Evolutionary conservation across 306 rosid species (phyloP), one percentile per base, ranked within the genome.

Genomic region (Quercus agrifolia): DNA sequence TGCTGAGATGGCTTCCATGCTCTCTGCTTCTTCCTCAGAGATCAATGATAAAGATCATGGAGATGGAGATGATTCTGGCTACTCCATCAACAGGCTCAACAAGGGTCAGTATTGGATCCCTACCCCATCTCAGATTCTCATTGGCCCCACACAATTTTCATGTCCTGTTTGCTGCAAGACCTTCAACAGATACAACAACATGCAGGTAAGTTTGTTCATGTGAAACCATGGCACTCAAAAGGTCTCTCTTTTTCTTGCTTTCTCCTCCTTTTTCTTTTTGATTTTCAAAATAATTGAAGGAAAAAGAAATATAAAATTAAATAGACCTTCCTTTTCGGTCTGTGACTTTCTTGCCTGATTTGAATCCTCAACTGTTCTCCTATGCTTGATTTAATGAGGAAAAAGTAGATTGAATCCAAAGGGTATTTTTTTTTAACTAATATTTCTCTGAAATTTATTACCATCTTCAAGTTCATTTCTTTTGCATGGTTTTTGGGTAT

Each of bases 71-170:
- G 86, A 78, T 31, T 85, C 88, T 38, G 92, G 91, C 35, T 83
- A 86, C 67, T 85, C 80, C 81, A 63, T 75, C 31, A 83, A 74
- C 59, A 87, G 86, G 62, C 87, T 92, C 54, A 91, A 91, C 90
- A 94, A 92, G 82, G 99, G 99, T 2, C 97, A 92, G 86, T 94
- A 92, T 52, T 94, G 99, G 99, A 94, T 94, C 92, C 97, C 97
- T 25, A 94, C 99, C 20, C 99, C 99, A 81, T 90, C 99, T n/a
- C 99, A 94, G 89, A 94, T 94, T 82, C 99, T 94, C 90, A 92
- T 94, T 83, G 97, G 99, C 82, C 97, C 97, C 9, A 94, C 99
- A 0, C 99, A 94, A 85, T 94, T 94, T 73, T 94, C 97, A 77
- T 94, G 99, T 88, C 97, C 99, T 74, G 97, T 94, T 88, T 94